phyloP scores from a whole-genome alignment of 106 monocot genomes.

The Posidonia australis region DNA sequence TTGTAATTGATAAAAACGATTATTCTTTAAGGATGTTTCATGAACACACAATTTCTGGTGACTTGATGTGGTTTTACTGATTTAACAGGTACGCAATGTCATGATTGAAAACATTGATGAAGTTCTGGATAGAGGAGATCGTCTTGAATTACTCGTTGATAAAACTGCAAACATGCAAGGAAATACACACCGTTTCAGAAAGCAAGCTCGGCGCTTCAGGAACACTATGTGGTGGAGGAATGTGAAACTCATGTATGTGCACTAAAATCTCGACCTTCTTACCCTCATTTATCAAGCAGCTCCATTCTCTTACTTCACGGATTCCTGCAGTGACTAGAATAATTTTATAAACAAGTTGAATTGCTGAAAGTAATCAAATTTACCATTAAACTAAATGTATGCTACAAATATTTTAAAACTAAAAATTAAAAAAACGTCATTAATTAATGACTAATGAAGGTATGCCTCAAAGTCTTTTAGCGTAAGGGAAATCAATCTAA shows the following conservation, averaged over 20 bases:
- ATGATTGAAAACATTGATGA: slow-evolving; percentile 99
- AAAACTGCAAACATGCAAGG: slow-evolving; percentile 92
- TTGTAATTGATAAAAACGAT: background rate
- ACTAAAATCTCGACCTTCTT: background rate
- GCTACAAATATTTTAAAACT: background rate
- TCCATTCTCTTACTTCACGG: no score
- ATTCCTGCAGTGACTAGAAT: background rate
- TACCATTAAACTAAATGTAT: no score
- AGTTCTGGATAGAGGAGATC: slow-evolving; percentile 96
- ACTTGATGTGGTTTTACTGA: slow-evolving; percentile 4
- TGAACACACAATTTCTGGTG: background rate
- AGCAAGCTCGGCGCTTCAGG: slow-evolving; percentile 83
- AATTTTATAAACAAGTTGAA: background rate
- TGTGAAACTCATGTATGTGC: slow-evolving; percentile 80
- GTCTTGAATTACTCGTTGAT: slow-evolving; percentile 87
- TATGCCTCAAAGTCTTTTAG: background rate
- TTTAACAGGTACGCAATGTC: slow-evolving; percentile 72
- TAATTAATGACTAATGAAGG: background rate
- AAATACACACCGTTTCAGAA: slow-evolving; percentile 75
- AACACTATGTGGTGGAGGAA: slow-evolving; percentile 86
- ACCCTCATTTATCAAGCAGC: background rate
- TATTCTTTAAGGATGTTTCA: background rate
- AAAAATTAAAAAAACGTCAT: no score
- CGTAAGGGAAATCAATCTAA: no score
- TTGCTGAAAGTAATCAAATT: background rate